phyloP scores from a whole-genome alignment of 192 early-diverging fungal species.

The Chytriomyces hyalinus region DNA sequence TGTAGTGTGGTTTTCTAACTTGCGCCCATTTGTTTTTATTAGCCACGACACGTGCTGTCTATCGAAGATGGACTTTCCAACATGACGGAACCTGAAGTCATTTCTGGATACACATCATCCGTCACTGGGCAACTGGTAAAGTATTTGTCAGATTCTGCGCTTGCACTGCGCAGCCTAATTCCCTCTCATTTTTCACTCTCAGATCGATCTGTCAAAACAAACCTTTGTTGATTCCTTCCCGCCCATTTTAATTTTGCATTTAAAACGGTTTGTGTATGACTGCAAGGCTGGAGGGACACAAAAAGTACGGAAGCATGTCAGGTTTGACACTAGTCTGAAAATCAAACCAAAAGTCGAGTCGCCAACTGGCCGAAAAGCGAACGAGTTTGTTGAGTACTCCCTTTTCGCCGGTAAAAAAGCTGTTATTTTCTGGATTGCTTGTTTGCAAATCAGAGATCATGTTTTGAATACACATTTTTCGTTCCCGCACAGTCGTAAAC shows the following conservation, averaged over 20 bases:
- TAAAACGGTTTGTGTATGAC: conserved; percentile 93
- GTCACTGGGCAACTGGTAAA: too few species aligned
- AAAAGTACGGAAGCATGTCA: conserved; percentile 88
- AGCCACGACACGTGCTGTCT: too few species aligned
- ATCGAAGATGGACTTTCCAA: too few species aligned
- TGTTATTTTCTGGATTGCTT: not conserved
- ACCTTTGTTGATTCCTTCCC: conserved; percentile 80
- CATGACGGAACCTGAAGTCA: too few species aligned
- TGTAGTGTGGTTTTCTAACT: too few species aligned
- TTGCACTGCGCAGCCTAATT: not conserved
- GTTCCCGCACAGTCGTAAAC: conserved; percentile 73
- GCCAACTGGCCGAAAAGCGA: conserved; percentile 36
- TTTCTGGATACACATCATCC: too few species aligned
- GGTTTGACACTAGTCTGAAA: conserved; percentile 73
- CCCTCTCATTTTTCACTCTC: conserved; percentile 2
- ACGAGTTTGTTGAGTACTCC: conserved; percentile 60
- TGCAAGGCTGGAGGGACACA: conserved; percentile 71
- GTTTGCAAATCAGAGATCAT: not conserved
- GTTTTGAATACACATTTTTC: too few species aligned
- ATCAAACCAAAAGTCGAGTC: conserved; percentile 66
- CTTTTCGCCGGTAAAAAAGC: conserved; percentile 68
- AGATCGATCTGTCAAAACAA: conserved; percentile 80
- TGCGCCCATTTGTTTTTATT: too few species aligned
- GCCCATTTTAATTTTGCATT: conserved; percentile 87
- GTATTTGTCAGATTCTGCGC: not conserved